Evolutionary conservation across 148 eudicot genomes (phyloP).

Genomic region (Fagopyrum homotropicum): DNA sequence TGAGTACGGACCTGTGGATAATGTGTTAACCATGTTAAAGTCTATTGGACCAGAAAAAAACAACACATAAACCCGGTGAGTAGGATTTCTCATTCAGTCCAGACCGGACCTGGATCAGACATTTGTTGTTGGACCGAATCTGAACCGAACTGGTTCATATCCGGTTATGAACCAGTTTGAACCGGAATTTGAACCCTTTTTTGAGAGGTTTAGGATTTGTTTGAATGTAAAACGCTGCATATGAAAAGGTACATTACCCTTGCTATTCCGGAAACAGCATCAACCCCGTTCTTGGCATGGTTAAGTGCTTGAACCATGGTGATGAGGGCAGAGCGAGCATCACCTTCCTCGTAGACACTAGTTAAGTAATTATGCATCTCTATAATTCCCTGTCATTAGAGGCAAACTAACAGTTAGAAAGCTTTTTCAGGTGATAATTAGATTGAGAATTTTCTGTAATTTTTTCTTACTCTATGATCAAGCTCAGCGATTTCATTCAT

Average conservation of each 20-base stretch:
- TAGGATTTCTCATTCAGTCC: too few relatives aligned
- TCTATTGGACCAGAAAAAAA: too few relatives aligned
- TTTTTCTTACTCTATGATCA: slow-evolving; percentile 64
- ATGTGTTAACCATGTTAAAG: not conserved
- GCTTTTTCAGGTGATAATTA: not conserved
- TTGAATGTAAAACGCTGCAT: not conserved
- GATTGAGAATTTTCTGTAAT: not conserved
- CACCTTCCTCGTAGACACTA: slow-evolving; percentile 97
- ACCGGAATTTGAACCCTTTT: too few relatives aligned
- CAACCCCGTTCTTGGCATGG: slow-evolving; percentile 94
- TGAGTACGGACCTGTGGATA: slow-evolving; percentile 79
- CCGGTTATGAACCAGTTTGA: too few relatives aligned
- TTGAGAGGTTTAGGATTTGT: too few relatives aligned
- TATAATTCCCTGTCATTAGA: slow-evolving; percentile 62
- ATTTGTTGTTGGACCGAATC: too few relatives aligned
- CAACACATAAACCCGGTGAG: too few relatives aligned
- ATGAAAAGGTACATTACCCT: slow-evolving; percentile 39
- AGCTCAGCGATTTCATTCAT: slow-evolving; percentile 96
- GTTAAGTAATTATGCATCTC: slow-evolving; percentile 98
- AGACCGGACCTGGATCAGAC: too few relatives aligned
- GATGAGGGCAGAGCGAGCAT: slow-evolving; percentile 94
- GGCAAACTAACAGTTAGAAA: not conserved
- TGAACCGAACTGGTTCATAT: too few relatives aligned
- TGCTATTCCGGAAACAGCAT: slow-evolving; percentile 77
- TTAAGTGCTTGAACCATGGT: slow-evolving; percentile 98